These are phyloP conservation scores for Ustilago curta DNA, from an alignment of 1,284 basidiomycete genomes.

Conservation along the genomic window DNA sequence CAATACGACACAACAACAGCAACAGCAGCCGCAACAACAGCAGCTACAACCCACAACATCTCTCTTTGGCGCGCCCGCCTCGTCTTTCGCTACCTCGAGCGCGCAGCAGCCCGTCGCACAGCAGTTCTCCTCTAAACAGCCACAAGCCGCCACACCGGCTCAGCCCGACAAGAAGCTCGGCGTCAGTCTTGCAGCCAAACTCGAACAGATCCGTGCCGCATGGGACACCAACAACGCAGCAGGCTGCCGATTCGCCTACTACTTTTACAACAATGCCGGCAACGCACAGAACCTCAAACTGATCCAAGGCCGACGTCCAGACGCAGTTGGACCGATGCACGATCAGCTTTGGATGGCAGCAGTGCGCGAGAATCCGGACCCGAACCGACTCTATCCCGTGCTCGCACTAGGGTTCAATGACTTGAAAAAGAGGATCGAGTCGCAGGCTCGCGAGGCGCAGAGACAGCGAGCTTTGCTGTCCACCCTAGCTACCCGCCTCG, in stretches of 20 bases:
- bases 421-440: slow-evolving; percentile 57
- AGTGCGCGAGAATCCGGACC: slow-evolving; percentile 64
- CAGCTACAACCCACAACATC: slow-evolving; percentile 27
- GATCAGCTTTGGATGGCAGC: slow-evolving; percentile 64
- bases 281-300: slow-evolving; percentile 51
- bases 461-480: slow-evolving; percentile 53
- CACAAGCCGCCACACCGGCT: slow-evolving; percentile 4
- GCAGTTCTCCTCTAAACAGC: slow-evolving; percentile 25
- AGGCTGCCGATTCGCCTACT: slow-evolving; percentile 62
- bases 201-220: slow-evolving; percentile 62
- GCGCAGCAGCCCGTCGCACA: slow-evolving; percentile 37
- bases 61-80: slow-evolving; percentile 36
- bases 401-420: slow-evolving; percentile 66
- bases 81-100: slow-evolving; percentile 23
- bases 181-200: slow-evolving; percentile 42
- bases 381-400: slow-evolving; percentile 64
- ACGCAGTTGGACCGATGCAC: slow-evolving; percentile 64
- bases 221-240: slow-evolving; percentile 64
- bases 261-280: slow-evolving; percentile 64
- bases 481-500: slow-evolving; percentile 38
- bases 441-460: slow-evolving; percentile 55
- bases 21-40: slow-evolving; percentile 20
- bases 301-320: slow-evolving; percentile 55
- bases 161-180: slow-evolving; percentile 61
- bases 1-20: slow-evolving; percentile 13